phyloP scores from a whole-genome alignment of 202 grass and related monocot species.

The Setaria italica region DNA sequence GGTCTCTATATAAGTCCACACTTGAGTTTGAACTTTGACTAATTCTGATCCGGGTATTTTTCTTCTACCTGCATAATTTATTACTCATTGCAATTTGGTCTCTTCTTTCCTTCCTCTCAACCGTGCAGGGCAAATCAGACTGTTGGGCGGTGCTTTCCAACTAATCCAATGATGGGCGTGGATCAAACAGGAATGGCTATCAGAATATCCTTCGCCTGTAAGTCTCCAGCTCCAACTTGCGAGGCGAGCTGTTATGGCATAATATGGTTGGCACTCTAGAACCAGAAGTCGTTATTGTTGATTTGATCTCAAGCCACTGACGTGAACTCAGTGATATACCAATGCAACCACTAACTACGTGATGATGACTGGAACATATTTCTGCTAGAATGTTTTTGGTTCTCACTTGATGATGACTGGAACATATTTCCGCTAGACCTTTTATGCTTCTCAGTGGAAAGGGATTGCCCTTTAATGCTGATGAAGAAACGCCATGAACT shows the following conservation, averaged over 20 bases:
- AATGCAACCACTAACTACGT: constrained; percentile 51
- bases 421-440: background rate
- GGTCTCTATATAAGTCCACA: background rate
- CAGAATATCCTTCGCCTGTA: constrained; percentile 50
- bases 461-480: constrained; percentile 27
- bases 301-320: constrained; percentile 40
- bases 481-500: constrained; percentile 11
- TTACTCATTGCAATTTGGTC: constrained; percentile 18
- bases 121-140: constrained; percentile 43
- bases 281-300: constrained; percentile 50
- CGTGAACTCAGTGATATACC: constrained; percentile 36
- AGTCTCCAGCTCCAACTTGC: constrained; percentile 44
- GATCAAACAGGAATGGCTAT: constrained; percentile 33
- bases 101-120: constrained; percentile 36
- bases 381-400: background rate
- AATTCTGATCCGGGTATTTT: background rate
- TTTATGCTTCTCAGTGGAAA: constrained; percentile 33
- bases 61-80: constrained; percentile 4
- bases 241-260: constrained; percentile 22
- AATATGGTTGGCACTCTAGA: constrained; percentile 40
- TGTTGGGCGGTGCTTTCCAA: constrained; percentile 52
- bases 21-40: constrained; percentile 19
- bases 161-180: constrained; percentile 39
- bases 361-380: constrained; percentile 38
- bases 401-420: constrained; percentile 33